phyloP scores from a whole-genome alignment of 352 stramenopile genomes.

The Pythium apleroticum region DNA sequence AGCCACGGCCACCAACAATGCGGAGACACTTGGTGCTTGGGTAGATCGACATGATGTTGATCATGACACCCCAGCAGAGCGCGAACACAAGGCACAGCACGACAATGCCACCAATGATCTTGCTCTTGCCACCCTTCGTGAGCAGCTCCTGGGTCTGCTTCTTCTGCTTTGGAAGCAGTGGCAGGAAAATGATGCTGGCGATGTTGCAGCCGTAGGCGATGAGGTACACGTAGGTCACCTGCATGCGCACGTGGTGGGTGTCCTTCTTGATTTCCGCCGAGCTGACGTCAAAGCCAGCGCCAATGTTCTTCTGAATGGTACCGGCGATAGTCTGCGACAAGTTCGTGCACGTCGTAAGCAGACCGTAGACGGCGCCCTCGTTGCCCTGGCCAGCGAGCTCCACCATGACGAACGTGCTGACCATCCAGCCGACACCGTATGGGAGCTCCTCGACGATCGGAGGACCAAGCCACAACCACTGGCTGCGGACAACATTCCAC shows the following conservation, averaged over 20 bases:
- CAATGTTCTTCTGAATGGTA: conserved; percentile 18
- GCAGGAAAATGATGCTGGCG: conserved; percentile 14
- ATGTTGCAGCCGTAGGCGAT: conserved; percentile 25
- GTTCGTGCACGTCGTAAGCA: conserved; percentile 26
- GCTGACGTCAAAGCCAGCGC: conserved; percentile 15
- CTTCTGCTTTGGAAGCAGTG: conserved; percentile 27
- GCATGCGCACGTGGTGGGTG: conserved; percentile 8
- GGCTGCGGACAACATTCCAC: neutral
- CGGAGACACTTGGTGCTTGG: no score
- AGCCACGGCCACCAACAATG: no score
- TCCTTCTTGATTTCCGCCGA: conserved; percentile 21
- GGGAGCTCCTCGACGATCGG: conserved; percentile 19
- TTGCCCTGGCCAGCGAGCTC: conserved; percentile 27
- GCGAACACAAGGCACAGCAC: no score
- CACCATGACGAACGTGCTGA: conserved; percentile 22
- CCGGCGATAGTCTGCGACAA: conserved; percentile 11
- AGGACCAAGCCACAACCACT: no score
- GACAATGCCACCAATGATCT: no score
- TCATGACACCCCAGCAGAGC: no score
- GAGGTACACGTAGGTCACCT: conserved; percentile 19
- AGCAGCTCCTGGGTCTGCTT: conserved; percentile 14
- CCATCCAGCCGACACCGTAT: conserved; percentile 25
- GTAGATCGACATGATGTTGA: no score
- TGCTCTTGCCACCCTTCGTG: no score
- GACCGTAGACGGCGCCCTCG: conserved; percentile 22